These are phyloP conservation scores for Yamadazyma nakazawae DNA, from an alignment of 805 yeast species.

Conservation along the genomic window DNA sequence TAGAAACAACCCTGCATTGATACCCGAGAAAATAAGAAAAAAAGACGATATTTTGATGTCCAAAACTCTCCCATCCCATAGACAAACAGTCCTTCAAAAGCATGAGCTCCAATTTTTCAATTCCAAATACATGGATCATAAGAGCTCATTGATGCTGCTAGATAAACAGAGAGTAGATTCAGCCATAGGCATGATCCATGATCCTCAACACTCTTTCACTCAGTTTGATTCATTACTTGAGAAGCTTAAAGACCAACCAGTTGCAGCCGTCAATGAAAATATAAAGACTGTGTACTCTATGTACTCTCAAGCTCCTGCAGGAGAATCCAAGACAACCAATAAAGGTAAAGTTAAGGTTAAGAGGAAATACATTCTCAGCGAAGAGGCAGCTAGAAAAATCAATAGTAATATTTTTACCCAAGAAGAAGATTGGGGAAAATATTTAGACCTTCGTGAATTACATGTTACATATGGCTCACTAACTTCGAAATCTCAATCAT, in stretches of 20 bases:
- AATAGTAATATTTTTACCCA: constrained; percentile 53
- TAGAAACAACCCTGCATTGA: constrained; percentile 55
- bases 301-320: constrained; percentile 25
- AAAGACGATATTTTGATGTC: constrained; percentile 12
- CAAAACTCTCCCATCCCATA: constrained; percentile 39
- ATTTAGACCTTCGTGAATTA: constrained; percentile 51
- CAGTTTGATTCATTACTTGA: constrained; percentile 9
- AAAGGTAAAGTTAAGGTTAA: constrained; percentile 23
- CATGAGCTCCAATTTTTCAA: constrained; percentile 61
- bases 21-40: constrained; percentile 22
- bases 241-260: constrained; percentile 3
- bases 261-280: constrained; percentile 11
- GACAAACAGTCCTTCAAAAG: constrained; percentile 57
- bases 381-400: constrained; percentile 44
- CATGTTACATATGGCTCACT: constrained; percentile 50
- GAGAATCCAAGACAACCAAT: constrained; percentile 11
- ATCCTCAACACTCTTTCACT: constrained; percentile 6
- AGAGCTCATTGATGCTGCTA: constrained; percentile 7
- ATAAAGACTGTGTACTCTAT: constrained; percentile 18
- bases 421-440: constrained; percentile 64
- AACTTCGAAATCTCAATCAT: constrained; percentile 26
- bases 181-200: constrained; percentile 6
- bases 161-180: constrained; percentile 5
- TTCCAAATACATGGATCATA: constrained; percentile 37
- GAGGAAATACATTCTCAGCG: constrained; percentile 44